Conservation (phyloP, 2,329 filamentous ascomycete genomes). For the Neonectria punicea region DNA sequence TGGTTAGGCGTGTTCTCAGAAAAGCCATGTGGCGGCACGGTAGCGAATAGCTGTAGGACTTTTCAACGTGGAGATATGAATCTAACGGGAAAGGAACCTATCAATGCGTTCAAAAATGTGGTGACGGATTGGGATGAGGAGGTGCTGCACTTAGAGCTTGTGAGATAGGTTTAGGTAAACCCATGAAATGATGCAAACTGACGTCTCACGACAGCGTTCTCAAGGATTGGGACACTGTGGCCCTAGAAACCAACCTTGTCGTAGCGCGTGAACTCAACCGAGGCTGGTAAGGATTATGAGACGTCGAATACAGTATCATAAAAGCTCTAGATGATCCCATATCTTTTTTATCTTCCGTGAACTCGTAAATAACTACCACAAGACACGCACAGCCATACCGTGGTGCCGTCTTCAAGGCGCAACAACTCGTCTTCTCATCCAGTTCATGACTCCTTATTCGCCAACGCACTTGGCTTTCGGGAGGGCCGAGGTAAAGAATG, state of each 20-base stretch:
- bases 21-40: neutral
- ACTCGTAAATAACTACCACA: conserved; percentile 17
- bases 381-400: conserved; percentile 4
- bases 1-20: neutral
- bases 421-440: neutral
- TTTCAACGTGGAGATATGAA: neutral
- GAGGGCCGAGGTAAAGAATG: neutral
- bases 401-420: neutral
- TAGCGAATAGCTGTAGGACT: no score
- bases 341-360: conserved; percentile 22
- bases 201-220: neutral
- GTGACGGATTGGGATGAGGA: neutral
- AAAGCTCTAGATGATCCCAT: conserved; percentile 5
- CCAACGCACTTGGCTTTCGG: conserved; percentile 1
- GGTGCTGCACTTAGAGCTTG: no score
- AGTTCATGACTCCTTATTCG: conserved; percentile 2
- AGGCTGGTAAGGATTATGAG: neutral
- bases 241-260: neutral
- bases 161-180: neutral
- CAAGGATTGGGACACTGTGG: neutral
- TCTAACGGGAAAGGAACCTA: neutral
- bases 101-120: neutral
- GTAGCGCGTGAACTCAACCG: neutral
- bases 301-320: neutral
- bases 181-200: neutral